These are phyloP conservation scores for Boletus reticuloceps DNA, from an alignment of 768 basidiomycete species.

Conservation along the genomic window DNA sequence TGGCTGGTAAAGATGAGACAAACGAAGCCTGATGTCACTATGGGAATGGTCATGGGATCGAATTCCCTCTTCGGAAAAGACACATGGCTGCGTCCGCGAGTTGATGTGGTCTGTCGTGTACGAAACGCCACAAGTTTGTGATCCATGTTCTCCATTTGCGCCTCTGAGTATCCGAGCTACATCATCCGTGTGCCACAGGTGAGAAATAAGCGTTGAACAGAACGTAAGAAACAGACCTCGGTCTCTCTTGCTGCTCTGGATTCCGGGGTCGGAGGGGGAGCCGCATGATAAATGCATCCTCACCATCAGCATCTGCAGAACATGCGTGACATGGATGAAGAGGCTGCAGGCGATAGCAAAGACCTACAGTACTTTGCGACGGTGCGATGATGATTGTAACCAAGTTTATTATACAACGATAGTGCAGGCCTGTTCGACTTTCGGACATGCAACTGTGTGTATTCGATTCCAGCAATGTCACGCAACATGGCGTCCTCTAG, in stretches of 20 bases:
- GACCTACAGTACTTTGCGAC: constrained; percentile 27
- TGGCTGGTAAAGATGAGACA: not conserved
- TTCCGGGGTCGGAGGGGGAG: constrained; percentile 1
- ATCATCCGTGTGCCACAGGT: not conserved
- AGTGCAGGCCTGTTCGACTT: constrained; percentile 26
- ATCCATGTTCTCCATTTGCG: constrained; percentile 13
- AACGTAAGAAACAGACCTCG: constrained; percentile 10
- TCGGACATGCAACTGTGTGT: constrained; percentile 30
- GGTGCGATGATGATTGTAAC: constrained; percentile 14
- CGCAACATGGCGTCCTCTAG: constrained; percentile 26
- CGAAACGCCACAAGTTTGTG: constrained; percentile 5
- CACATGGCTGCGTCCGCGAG: constrained; percentile 9
- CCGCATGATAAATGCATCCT: constrained; percentile 28
- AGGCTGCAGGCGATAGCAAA: not conserved
- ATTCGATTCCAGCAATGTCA: constrained; percentile 10
- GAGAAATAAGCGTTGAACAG: not conserved
- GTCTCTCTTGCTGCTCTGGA: not conserved
- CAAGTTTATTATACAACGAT: constrained; percentile 24
- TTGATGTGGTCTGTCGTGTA: constrained; percentile 10
- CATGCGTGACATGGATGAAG: not conserved
- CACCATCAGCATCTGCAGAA: constrained; percentile 23
- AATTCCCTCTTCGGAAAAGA: constrained; percentile 10
- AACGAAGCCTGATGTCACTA: not conserved
- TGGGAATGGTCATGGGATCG: constrained; percentile 7
- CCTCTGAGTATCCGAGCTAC: constrained; percentile 1